Evolutionary conservation across 345 rosid genomes (phyloP), one percentile per base, ranked within the genome.

Genomic region (Lepidium didymum): DNA sequence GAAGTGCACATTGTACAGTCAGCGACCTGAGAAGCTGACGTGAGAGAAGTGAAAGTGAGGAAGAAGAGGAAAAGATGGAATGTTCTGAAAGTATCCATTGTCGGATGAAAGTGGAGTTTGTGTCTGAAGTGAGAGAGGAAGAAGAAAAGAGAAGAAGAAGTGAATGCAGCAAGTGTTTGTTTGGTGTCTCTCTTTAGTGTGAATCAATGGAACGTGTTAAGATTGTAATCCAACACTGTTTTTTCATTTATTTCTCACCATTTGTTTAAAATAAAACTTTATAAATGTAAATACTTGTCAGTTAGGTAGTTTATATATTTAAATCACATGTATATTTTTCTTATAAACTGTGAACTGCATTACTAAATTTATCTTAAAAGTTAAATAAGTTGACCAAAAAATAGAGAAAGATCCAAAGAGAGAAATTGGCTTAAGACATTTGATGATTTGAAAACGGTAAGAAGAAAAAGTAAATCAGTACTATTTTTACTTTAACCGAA

Each of bases 1-100:
- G 87, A 72, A 25, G 97, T 61, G 81, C 99, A 94, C 97, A 89
- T 85, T 78, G 96, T 87, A 79, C 97, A 94, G 21, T 86, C 91
- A 67, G 69, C 73, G 66, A 50, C 33, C 75, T 85, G 84, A 77
- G 84, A 73, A 33, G 82, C 76, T 43, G 85, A 18, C 11, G 69
- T 45, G 1, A 79, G 43, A 23, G 73, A 13, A 9, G 72, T 25
- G 61, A 52, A n/a, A 9, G 70, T 12, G 11, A 60, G 9, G 71
- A 60, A 11, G 71, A 70, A 56, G 5, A 79, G 34, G 8, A 78
- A 6, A 7, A 64, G 49, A 29, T 72, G 21, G 58, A 58, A 77
- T 37, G 76, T 40, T 67, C 62, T 38, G 21, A 49, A 13, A 4
- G 9, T 56, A 69, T 57, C 67, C 89, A 84, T 87, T 62, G 62